A percentile compares a stretch with the other conserved stretches of the same genome.
phyloP scores from a whole-genome alignment of 768 basidiomycete genomes.

The Boletus tylopilopsis region DNA sequence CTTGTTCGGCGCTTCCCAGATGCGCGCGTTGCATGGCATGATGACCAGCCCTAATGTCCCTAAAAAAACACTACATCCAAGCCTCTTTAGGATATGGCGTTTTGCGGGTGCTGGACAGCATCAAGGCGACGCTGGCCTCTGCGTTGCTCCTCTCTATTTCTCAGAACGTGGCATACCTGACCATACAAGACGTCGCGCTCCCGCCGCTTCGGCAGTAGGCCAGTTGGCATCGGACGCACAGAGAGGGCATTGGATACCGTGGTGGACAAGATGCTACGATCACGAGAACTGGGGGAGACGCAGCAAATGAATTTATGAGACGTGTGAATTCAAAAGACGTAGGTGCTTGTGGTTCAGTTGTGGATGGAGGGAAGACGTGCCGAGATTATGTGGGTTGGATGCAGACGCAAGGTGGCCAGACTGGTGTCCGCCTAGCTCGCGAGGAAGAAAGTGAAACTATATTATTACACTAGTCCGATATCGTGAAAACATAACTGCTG shows the following conservation, averaged over 20 bases:
- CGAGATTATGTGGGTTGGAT: constrained; percentile 19
- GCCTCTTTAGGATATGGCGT: constrained; percentile 9
- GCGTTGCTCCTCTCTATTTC: constrained; percentile 14
- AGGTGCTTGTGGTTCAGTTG: constrained; percentile 12
- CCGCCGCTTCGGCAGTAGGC: constrained; percentile 17
- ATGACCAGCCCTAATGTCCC: constrained; percentile 14
- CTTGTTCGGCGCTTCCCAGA: constrained; percentile 13
- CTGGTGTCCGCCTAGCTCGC: constrained; percentile 13
- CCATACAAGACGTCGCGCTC: constrained; percentile 17
- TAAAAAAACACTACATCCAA: constrained; percentile 16
- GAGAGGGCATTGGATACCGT: constrained; percentile 19
- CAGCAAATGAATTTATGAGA: constrained; percentile 25
- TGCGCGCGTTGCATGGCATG: constrained; percentile 15
- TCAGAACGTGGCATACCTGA: constrained; percentile 9
- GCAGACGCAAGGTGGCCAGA: constrained; percentile 22
- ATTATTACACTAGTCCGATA: neutral
- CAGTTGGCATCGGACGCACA: constrained; percentile 12
- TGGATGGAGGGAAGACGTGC: constrained; percentile 20
- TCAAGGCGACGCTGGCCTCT: constrained; percentile 17
- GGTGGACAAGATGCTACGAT: constrained; percentile 17
- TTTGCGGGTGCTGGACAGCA: constrained; percentile 6
- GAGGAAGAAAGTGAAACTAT: neutral
- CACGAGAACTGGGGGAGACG: constrained; percentile 17
- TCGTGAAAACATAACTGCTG: too few species aligned
- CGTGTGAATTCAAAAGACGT: constrained; percentile 15